These are phyloP conservation scores for Pyricularia sp. DNA, from an alignment of 2,329 filamentous ascomycete genomes.

Conservation along the genomic window DNA sequence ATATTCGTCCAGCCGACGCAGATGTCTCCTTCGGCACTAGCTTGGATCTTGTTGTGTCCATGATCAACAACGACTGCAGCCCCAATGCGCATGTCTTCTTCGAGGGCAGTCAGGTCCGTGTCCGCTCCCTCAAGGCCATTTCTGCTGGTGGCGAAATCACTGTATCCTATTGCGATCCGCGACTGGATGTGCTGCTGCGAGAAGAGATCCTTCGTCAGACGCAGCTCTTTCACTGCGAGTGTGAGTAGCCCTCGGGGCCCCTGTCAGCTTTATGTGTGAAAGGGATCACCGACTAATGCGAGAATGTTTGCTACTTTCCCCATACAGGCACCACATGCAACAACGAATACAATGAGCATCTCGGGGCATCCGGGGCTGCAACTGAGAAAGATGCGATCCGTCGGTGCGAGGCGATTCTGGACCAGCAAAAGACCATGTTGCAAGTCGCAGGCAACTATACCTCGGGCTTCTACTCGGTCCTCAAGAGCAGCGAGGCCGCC, in stretches of 20 bases:
- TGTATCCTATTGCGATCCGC: slow-evolving; percentile 20
- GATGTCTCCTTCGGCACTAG: slow-evolving; percentile 13
- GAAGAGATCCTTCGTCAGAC: slow-evolving; percentile 12
- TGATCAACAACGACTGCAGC: slow-evolving; percentile 26
- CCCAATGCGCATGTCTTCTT: slow-evolving; percentile 24
- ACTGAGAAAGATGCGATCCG: neutral
- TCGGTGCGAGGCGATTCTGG: slow-evolving; percentile 8
- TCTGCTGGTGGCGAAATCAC: slow-evolving; percentile 24
- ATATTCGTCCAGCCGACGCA: slow-evolving; percentile 13
- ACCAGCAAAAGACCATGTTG: slow-evolving; percentile 4
- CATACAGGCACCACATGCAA: slow-evolving; percentile 17
- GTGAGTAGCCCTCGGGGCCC: slow-evolving; percentile 10
- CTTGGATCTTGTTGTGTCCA: slow-evolving; percentile 19
- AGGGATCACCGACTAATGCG: neutral
- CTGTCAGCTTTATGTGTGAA: neutral
- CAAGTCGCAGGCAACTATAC: neutral
- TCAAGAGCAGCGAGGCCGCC: neutral
- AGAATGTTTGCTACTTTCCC: neutral
- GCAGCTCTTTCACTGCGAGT: slow-evolving; percentile 19
- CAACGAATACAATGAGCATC: slow-evolving; percentile 7
- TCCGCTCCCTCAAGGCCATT: slow-evolving; percentile 21
- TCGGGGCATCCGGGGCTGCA: slow-evolving; percentile 8
- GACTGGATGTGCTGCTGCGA: slow-evolving; percentile 14
- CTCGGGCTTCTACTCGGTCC: neutral
- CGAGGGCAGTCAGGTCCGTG: slow-evolving; percentile 19